A percentile compares a stretch with the other conserved stretches of the same genome.
Evolutionary conservation across 805 yeast species (phyloP).

Genomic region (Scheffersomyces amazonensis): DNA sequence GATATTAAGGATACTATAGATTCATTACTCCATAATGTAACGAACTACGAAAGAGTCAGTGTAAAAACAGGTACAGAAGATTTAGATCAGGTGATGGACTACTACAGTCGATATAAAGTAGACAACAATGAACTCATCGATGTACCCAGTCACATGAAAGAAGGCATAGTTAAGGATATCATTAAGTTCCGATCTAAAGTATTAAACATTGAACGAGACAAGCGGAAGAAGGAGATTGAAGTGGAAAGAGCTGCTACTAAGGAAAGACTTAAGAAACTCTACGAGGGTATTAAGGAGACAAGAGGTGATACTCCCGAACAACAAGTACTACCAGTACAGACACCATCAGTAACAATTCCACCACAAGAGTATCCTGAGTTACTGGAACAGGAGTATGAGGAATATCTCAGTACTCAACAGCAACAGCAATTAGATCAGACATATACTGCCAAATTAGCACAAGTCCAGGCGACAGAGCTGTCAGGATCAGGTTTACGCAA

Average conservation of each 20-base stretch:
- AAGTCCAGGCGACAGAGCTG: constrained; percentile 11
- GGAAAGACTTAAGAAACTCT: constrained; percentile 43
- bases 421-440: constrained; percentile 18
- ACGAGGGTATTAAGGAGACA: constrained; percentile 33
- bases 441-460: constrained; percentile 13
- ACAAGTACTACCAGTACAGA: constrained; percentile 2
- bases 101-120: constrained; percentile 44
- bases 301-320: constrained; percentile 24
- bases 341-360: background rate
- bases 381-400: constrained; percentile 29
- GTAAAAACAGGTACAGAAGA: constrained; percentile 30
- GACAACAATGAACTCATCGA: constrained; percentile 57
- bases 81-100: constrained; percentile 31
- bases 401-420: constrained; percentile 14
- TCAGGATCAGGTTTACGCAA: no score
- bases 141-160: constrained; percentile 52
- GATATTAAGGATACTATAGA: constrained; percentile 6
- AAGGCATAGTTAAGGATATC: constrained; percentile 50
- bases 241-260: constrained; percentile 50
- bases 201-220: constrained; percentile 47
- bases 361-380: constrained; percentile 21
- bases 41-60: constrained; percentile 15
- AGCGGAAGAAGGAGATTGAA: constrained; percentile 46
- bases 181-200: constrained; percentile 57
- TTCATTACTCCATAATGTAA: constrained; percentile 14